Base-by-base conservation (phyloP, 768 basidiomycete genomes). In the Podaxis sp. region DNA sequence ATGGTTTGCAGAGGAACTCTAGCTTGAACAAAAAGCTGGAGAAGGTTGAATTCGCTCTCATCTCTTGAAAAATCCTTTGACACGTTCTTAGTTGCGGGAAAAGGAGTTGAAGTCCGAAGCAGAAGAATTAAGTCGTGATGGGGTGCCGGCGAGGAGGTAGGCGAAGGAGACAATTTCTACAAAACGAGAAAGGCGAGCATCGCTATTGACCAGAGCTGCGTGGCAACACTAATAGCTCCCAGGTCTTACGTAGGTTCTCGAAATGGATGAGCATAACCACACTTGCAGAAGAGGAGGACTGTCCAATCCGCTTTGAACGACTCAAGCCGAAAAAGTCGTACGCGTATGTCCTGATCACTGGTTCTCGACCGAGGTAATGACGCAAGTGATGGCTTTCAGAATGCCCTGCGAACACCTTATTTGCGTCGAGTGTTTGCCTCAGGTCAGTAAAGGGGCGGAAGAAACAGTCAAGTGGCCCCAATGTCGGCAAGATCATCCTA, bases 371-470 rank as follows among this genome's bases (percentile, higher is more conserved):
- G 11, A 32, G 28, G 28, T 21, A 37, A 13, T 48, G 36, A 23
- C n/a, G 10, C 40, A 32, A 46, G 36, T 18, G n/a, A 27, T 60
- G 0, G 52, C 37, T 37, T 40, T 25, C 44, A 83, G 81, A 50
- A 68, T 79, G 23, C 65, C 69, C 5, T 82, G 82, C 66, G 69
- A 79, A 47, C 82, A 83, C 64, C 63, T 74, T 6, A 65, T 78
- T 38, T 82, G 81, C 64, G 64, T 76, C 50, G 65, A 59, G 4
- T 81, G 79, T 58, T 61, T 78, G 16, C 64, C 70, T 7, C 35
- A 68, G 36, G 63, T 78, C 21, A 62, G 68, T 9, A 68, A 62
- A 63, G 70, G 66, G 21, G 65, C 67, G 62, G 61, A 71, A 50
- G 76, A 75, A 44, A 67, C 55, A 0, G 66, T 78, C 16, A 51